phyloP scores from a whole-genome alignment of 73 alveolate genomes.

The Uronychia binucleata region DNA sequence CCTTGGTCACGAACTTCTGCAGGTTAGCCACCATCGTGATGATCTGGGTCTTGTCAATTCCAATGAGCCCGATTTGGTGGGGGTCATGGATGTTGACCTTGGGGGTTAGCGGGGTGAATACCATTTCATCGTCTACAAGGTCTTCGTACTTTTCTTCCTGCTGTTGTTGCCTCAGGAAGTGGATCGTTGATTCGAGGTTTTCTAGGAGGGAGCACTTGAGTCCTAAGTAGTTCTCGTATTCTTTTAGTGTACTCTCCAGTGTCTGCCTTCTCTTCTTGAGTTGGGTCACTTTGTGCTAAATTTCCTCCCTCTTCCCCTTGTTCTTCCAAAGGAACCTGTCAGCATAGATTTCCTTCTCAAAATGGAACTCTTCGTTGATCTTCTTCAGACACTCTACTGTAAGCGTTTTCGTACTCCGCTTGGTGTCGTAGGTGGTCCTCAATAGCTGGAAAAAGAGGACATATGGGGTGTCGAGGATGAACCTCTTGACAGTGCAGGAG shows the following conservation, averaged over 20 bases:
- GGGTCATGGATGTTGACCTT: slow-evolving; percentile 7
- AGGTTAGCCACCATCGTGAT: not conserved
- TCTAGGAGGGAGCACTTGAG: slow-evolving; percentile 8
- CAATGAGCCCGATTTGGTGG: not conserved
- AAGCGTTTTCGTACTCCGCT: slow-evolving; percentile 1
- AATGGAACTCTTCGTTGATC: slow-evolving; percentile 11
- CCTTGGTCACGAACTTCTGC: not conserved
- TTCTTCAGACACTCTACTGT: slow-evolving; percentile 8
- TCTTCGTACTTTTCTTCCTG: not conserved
- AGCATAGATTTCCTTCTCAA: slow-evolving; percentile 54
- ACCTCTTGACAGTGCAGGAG: slow-evolving; percentile 2
- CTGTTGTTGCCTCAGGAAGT: slow-evolving; percentile 6
- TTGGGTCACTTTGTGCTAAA: slow-evolving; percentile 9
- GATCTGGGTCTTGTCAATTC: not conserved
- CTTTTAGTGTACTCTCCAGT: slow-evolving; percentile 4
- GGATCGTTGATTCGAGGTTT: not conserved
- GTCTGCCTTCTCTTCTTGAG: slow-evolving; percentile 1
- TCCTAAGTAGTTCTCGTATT: not conserved
- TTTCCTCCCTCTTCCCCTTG: slow-evolving; percentile 11
- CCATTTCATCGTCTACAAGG: not conserved
- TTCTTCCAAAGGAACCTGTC: slow-evolving; percentile 47
- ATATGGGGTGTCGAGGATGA: slow-evolving; percentile 17
- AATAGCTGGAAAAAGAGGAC: slow-evolving; percentile 1
- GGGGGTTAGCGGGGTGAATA: not conserved
- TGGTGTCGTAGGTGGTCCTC: slow-evolving; percentile 6